A percentile compares a stretch with the other conserved stretches of the same genome.
phyloP scores from a whole-genome alignment of 441 rosid genomes.

The Corymbia citriodora region DNA sequence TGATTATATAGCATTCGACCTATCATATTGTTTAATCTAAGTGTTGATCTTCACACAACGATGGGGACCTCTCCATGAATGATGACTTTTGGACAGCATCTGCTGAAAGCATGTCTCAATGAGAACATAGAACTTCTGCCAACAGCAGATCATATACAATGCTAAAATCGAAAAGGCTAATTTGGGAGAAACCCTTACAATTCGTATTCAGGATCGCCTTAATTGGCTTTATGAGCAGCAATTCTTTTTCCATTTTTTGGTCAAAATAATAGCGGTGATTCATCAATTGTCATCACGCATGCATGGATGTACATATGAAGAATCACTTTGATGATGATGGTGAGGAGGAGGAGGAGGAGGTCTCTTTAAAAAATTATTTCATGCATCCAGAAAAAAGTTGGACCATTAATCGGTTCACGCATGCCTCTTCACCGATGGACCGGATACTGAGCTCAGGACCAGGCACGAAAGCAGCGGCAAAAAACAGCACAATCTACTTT shows the following conservation, averaged over 20 bases:
- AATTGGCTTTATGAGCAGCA: background rate
- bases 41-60: background rate
- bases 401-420: background rate
- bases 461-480: constrained; percentile 23
- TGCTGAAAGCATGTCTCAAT: background rate
- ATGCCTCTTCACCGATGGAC: constrained; percentile 10
- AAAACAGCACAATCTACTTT: constrained; percentile 26
- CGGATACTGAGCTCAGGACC: constrained; percentile 7
- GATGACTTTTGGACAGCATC: background rate
- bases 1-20: background rate
- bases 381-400: too few species aligned
- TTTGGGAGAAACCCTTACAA: background rate
- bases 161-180: background rate
- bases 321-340: background rate
- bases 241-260: background rate
- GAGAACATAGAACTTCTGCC: background rate
- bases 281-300: background rate
- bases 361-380: too few species aligned
- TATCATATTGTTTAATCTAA: background rate
- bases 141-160: background rate
- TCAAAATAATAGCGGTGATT: background rate
- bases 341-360: too few species aligned
- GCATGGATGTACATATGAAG: background rate
- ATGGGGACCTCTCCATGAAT: background rate
- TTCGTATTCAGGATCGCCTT: background rate